Evolutionary conservation across 345 rosid genomes (phyloP).

Genomic region (Noccaea bulbosa): DNA sequence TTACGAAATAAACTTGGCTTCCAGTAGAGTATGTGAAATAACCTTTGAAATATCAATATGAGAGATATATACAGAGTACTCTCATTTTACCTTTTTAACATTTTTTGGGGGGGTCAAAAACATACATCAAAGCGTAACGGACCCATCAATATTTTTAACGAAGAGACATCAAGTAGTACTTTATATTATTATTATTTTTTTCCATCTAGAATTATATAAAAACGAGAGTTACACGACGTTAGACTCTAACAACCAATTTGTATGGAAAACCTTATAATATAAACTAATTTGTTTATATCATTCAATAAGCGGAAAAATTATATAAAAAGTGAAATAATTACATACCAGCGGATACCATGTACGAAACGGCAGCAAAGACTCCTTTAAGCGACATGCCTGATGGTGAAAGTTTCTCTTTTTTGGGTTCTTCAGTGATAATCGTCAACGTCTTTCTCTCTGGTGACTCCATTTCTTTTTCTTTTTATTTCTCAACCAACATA

Average conservation of each 20-base stretch:
- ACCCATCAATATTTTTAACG: no score
- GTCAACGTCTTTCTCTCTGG: background rate
- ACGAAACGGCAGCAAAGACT: slow-evolving; percentile 60
- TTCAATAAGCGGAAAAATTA: no score
- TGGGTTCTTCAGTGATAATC: slow-evolving; percentile 6
- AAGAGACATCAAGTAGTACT: no score
- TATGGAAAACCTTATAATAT: no score
- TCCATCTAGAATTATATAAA: no score
- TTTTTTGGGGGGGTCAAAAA: background rate
- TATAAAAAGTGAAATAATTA: no score
- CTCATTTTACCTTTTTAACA: background rate
- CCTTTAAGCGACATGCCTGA: slow-evolving; percentile 46
- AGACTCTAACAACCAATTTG: no score
- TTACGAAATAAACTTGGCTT: background rate
- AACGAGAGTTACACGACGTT: no score
- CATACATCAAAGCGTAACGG: no score
- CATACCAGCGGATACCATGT: slow-evolving; percentile 38
- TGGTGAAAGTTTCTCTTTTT: background rate
- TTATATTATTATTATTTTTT: no score
- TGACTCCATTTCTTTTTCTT: slow-evolving; percentile 5
- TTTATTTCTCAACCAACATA: background rate
- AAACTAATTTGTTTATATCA: no score
- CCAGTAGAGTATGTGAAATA: background rate
- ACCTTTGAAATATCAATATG: background rate
- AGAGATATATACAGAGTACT: background rate